Percentiles rank a stretch among this genome's conserved stretches.
phyloP scores from a whole-genome alignment of 805 yeast genomes.

The Candida montana region DNA sequence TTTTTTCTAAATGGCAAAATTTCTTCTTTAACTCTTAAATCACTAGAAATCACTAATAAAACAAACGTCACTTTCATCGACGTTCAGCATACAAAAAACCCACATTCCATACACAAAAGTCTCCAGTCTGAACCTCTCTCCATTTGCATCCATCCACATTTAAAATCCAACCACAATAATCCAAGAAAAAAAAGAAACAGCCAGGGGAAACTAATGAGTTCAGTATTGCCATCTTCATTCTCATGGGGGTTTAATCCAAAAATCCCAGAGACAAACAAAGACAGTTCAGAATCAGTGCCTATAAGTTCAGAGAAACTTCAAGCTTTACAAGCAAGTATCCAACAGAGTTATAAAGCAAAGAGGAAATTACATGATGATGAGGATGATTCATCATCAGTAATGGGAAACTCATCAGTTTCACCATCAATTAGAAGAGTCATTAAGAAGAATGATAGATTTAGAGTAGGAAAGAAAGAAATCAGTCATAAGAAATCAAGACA shows the following conservation, averaged over 20 bases:
- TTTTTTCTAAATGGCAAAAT: not conserved
- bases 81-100: too few relatives aligned
- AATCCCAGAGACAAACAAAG: conserved; percentile 24
- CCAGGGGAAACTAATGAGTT: too few relatives aligned
- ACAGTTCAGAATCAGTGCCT: not conserved
- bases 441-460: conserved; percentile 12
- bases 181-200: not conserved
- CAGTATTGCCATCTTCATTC: conserved; percentile 16
- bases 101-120: not conserved
- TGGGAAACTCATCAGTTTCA: not conserved
- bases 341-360: conserved; percentile 7
- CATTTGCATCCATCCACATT: not conserved
- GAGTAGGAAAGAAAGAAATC: conserved; percentile 9
- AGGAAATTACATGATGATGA: conserved; percentile 15
- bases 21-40: too few relatives aligned
- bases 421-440: not conserved
- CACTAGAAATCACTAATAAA: too few relatives aligned
- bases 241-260: conserved; percentile 24
- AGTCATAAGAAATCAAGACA: conserved; percentile 25
- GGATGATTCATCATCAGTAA: conserved; percentile 1
- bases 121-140: not conserved
- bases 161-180: not conserved
- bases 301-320: conserved; percentile 5
- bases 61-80: not conserved
- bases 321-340: conserved; percentile 5